Evolutionary conservation across 371 early-diverging fungal species (phyloP).

Genomic region (Funneliformis caledonium): DNA sequence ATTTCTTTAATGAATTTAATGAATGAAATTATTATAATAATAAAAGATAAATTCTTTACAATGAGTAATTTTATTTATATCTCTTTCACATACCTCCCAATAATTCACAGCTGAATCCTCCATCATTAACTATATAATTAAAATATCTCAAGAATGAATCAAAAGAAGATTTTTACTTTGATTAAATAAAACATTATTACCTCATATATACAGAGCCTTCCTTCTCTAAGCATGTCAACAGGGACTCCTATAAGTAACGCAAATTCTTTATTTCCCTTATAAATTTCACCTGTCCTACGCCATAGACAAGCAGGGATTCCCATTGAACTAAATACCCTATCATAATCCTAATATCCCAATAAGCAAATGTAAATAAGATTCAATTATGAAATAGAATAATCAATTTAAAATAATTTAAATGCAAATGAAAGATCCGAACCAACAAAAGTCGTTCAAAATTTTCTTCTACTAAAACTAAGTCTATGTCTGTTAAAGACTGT

Average conservation of each 20-base stretch:
- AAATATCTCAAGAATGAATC: background rate
- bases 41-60: background rate
- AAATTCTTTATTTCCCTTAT: conserved; percentile 93
- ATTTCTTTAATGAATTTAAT: conserved; percentile 66
- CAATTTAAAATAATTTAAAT: background rate
- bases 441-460: conserved; percentile 90
- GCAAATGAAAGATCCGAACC: conserved; percentile 45
- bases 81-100: conserved; percentile 68
- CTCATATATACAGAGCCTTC: conserved; percentile 86
- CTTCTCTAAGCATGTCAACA: conserved; percentile 74
- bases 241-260: conserved; percentile 84
- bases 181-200: conserved; percentile 13
- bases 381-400: conserved; percentile 7
- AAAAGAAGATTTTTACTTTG: background rate
- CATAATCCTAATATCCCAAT: conserved; percentile 72
- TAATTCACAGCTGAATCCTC: conserved; percentile 91
- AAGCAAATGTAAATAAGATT: background rate
- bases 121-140: conserved; percentile 65
- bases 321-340: conserved; percentile 91
- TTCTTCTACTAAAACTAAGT: conserved; percentile 90
- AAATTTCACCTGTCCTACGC: conserved; percentile 95
- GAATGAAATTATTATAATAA: background rate
- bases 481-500: conserved; percentile 88
- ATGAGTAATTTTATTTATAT: background rate
- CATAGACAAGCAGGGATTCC: conserved; percentile 93